These are phyloP conservation scores for Phanerochaete sordida DNA, from an alignment of 768 basidiomycete species.

Conservation along the genomic window DNA sequence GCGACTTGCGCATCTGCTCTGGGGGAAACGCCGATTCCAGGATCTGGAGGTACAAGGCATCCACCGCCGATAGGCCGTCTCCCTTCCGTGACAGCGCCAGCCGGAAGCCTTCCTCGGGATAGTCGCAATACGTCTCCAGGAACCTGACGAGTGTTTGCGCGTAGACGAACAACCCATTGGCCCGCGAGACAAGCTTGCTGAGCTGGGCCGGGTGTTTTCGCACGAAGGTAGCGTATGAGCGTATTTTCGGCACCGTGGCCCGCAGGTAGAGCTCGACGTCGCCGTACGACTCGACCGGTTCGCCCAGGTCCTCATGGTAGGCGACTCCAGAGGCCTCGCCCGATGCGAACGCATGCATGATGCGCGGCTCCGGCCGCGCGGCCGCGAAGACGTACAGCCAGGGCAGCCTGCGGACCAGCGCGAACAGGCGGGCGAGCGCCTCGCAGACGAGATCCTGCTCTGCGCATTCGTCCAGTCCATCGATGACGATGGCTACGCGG, in stretches of 20 bases:
- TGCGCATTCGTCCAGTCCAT: background rate
- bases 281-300: background rate
- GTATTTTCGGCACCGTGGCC: background rate
- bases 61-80: background rate
- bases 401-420: background rate
- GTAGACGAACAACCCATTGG: background rate
- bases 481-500: background rate
- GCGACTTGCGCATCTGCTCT: too few relatives aligned
- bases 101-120: background rate
- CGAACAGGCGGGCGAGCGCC: background rate
- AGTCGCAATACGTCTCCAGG: background rate
- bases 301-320: background rate
- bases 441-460: background rate
- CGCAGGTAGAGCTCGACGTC: background rate
- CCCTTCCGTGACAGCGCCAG: too few relatives aligned
- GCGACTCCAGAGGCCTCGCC: background rate
- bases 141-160: background rate
- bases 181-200: too few relatives aligned
- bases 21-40: background rate
- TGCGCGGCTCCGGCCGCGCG: background rate
- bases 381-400: background rate
- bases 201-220: too few relatives aligned
- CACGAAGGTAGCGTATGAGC: background rate
- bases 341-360: background rate
- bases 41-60: background rate